phyloP scores from a whole-genome alignment of 164 flowering plant genomes.

The Tetracentron sinense region DNA sequence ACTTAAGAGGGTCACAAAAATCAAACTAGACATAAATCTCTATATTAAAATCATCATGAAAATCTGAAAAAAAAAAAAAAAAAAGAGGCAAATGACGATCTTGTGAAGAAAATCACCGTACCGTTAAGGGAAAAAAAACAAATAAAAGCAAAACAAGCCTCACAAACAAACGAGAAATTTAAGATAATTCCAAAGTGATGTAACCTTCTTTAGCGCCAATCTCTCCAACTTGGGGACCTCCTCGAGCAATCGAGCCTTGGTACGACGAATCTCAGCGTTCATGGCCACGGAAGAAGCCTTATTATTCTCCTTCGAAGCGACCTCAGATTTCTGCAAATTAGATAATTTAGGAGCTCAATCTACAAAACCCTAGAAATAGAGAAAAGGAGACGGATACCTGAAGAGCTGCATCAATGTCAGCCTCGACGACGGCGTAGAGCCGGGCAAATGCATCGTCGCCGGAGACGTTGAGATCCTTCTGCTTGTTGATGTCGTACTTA shows the following conservation, averaged over 20 bases:
- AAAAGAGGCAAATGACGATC: too few species aligned
- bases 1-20: too few species aligned
- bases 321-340: conserved; percentile 64
- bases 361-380: background rate
- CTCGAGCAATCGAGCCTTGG: conserved; percentile 80
- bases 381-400: too few species aligned
- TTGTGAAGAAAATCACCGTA: too few species aligned
- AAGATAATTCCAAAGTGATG: too few species aligned
- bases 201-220: conserved; percentile 76
- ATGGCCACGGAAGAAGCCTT: conserved; percentile 84
- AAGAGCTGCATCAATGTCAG: conserved; percentile 67
- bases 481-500: conserved; percentile 82
- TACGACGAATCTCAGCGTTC: conserved; percentile 91
- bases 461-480: conserved; percentile 51
- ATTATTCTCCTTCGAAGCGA: conserved; percentile 59
- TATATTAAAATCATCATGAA: too few species aligned
- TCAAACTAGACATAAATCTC: too few species aligned
- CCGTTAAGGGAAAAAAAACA: too few species aligned
- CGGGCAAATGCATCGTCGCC: conserved; percentile 89
- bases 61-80: too few species aligned
- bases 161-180: too few species aligned
- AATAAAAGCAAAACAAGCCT: too few species aligned
- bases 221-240: conserved; percentile 88
- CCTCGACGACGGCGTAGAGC: conserved; percentile 61
- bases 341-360: conserved; percentile 1